Evolutionary conservation across 441 rosid species (phyloP).

Genomic region (Aleurites moluccanus): DNA sequence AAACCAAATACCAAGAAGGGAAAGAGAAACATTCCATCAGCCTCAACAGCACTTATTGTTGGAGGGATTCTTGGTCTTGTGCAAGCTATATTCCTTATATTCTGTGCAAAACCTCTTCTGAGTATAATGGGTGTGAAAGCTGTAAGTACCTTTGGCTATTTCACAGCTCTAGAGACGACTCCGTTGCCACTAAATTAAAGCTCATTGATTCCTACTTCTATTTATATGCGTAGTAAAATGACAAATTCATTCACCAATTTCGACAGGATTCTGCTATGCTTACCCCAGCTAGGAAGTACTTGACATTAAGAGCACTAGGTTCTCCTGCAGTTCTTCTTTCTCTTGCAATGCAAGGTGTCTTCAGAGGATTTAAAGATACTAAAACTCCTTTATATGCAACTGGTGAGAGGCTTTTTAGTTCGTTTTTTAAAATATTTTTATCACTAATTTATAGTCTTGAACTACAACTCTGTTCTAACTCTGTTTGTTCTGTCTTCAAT

Average conservation of each 20-base stretch:
- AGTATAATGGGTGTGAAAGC: conserved; percentile 79
- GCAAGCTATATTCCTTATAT: conserved; percentile 69
- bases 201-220: too few species aligned
- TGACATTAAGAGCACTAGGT: conserved; percentile 79
- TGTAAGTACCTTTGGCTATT: conserved; percentile 39
- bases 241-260: neutral
- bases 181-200: too few species aligned
- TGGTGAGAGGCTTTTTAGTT: conserved; percentile 29
- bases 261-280: conserved; percentile 77
- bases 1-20: conserved; percentile 23
- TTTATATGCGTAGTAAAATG: neutral
- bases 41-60: conserved; percentile 79
- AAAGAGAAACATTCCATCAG: conserved; percentile 75
- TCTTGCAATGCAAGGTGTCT: conserved; percentile 85
- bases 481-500: conserved; percentile 15
- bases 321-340: conserved; percentile 94
- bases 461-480: neutral
- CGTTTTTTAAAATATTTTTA: too few species aligned
- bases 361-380: conserved; percentile 84
- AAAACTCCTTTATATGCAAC: conserved; percentile 79
- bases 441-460: neutral
- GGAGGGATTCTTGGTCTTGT: conserved; percentile 77
- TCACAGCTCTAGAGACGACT: too few species aligned
- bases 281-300: conserved; percentile 67
- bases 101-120: conserved; percentile 65